Evolutionary conservation across 2,329 filamentous ascomycete genomes (phyloP), one percentile per base, ranked within the genome.

Genomic region (Pestalotiopsis fici): DNA sequence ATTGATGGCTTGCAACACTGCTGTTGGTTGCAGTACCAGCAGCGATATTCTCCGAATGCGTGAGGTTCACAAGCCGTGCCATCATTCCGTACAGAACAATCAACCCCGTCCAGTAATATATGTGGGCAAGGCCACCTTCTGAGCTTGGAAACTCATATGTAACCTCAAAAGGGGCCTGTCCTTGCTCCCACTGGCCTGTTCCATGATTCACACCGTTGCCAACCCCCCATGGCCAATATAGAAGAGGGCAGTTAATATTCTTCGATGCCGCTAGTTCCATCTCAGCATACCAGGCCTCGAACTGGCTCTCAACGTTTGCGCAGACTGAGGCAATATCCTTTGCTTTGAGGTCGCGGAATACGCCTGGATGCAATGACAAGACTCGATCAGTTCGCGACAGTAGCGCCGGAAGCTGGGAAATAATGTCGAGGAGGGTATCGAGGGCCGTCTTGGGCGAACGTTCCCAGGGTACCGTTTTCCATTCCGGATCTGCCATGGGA

Each of bases 91-190:
- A 82, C 59, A 89, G 81, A 13, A 83, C 70, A 31, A 88, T 78
- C 59, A 86, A 81, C 1, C 82, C 75, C 68, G 84, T 81, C 86
- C 86, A 88, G 74, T 87, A 88, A 72, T 86, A 84, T 13, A 87
- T 74, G 69, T 88, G 83, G 59, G 80, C 79, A 37, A 87, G 70
- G 0, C 86, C 83, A 0, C 83, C 80, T 13, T 78, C 71, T 21
- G 79, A 73, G 70, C 85, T 81, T 31, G 76, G 78, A 73, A 88
- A 88, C 12, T 76, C 77, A 68, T 83, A 83, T 2, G 78, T 74
- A 55, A 82, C 81, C 13, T 78, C 73, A 69, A 87, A 87, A 0
- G 85, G 84, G 23, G 83, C 74, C 59, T 79, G 67, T 3, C 59
- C 64, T 55, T 68, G 66, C 74, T 47, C 71, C 59, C 43, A 73